Percentiles rank a stretch among this genome's conserved stretches.
phyloP scores from a whole-genome alignment of 2,329 filamentous ascomycete genomes.

The Fusarium papillatum region DNA sequence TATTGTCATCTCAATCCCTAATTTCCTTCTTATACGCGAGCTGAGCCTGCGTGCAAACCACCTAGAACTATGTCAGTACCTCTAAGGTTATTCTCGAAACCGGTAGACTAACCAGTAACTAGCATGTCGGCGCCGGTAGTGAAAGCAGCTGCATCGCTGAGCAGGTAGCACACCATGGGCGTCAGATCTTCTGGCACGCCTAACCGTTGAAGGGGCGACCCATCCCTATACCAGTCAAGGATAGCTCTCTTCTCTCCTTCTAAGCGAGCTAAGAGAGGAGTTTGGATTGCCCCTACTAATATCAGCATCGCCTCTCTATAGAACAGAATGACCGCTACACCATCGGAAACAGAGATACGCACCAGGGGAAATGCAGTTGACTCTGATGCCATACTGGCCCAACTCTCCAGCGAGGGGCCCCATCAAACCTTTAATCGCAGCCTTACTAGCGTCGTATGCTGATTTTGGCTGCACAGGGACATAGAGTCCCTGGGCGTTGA shows the following conservation, averaged over 20 bases:
- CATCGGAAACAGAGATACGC: not conserved
- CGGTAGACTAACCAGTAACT: not conserved
- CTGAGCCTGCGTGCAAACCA: not conserved
- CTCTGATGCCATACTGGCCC: not conserved
- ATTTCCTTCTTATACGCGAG: not conserved
- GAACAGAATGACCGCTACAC: not conserved
- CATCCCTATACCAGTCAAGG: not conserved
- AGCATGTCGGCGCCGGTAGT: not conserved
- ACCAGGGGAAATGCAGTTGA: not conserved
- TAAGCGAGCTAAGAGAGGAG: not conserved
- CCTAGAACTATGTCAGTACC: not conserved
- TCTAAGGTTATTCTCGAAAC: not conserved
- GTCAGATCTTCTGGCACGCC: not conserved
- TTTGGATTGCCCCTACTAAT: not conserved
- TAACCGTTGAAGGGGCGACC: not conserved
- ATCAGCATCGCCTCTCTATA: not conserved
- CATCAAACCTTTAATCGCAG: not conserved
- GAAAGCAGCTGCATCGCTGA: not conserved
- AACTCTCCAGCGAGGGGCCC: not conserved
- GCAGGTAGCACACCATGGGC: not conserved
- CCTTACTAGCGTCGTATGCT: not conserved
- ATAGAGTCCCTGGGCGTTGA: not conserved
- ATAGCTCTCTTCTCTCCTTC: not conserved
- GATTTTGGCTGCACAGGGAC: not conserved
- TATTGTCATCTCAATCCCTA: no score